Base-by-base conservation (phyloP, 192 early-diverging fungal species). In the Pilobolus umbonatus region DNA sequence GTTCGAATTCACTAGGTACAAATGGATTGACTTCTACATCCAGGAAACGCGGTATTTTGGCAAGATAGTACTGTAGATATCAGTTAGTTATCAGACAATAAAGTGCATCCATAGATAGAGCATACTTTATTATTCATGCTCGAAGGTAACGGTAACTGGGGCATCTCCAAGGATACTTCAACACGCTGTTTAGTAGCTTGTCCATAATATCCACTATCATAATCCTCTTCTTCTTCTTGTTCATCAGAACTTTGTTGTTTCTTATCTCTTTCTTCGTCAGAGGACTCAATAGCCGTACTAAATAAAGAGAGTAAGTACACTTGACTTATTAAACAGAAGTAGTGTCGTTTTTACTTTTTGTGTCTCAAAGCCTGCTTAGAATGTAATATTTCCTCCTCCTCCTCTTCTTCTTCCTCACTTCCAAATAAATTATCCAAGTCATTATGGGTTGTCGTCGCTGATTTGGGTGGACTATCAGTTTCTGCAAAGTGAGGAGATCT, bases 21-120 rank as follows among this genome's bases (percentile, higher is more conserved):
- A 88, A 93, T 1, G 85, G 82, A 21, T 68, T 69, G 7, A 75
- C 79, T 17, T 88, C 84, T 12, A 88, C 69, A 49, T 76, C 68
- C 60, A 93, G 71, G 62, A 83, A 88, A 29, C 78, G 79, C 11
- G 90, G 90, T 32, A 90, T 36, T 62, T 80, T 82, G 10, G 76
- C 65, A 40, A 80, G 38, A 43, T 71, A 79, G 26, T 71, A 66
- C 69, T 72, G 11, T n/a, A 34, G 14, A 29, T 42, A 55, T 29
- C 51, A 45, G 24, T 10, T 2, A 46, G n/a, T n/a, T n/a, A n/a
- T n/a, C n/a, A 30, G n/a, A 15, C 28, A 26, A 32, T 10, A 34
- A 17, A 46, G 30, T 43, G 15, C 30, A 30, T 34, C 24, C n/a
- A 61, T 5, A 3, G 15, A 22, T 44, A 32, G 17, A 25, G 11